phyloP scores from a whole-genome alignment of 164 flowering plant genomes.

The Vitis riparia region DNA sequence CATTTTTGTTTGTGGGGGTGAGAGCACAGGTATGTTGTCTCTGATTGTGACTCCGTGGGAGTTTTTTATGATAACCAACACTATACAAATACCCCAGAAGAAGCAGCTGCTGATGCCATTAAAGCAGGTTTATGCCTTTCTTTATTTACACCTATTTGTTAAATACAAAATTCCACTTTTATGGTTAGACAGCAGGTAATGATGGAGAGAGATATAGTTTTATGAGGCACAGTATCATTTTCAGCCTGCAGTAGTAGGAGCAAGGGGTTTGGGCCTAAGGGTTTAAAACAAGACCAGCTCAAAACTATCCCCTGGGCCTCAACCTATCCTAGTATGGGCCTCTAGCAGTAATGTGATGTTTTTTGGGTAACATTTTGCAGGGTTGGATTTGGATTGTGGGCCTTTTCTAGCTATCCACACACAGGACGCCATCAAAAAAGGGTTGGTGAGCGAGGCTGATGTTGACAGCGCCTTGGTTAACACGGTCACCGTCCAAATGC shows the following conservation, averaged over 20 bases:
- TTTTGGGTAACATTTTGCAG: conserved; percentile 28
- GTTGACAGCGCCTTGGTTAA: conserved; percentile 60
- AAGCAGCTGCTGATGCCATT: conserved; percentile 86
- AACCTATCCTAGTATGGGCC: too few species aligned
- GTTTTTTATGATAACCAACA: conserved; percentile 74
- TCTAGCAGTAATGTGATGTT: not conserved
- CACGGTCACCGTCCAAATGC: conserved; percentile 79
- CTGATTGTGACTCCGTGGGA: conserved; percentile 91
- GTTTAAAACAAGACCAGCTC: too few species aligned
- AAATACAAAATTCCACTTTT: not conserved
- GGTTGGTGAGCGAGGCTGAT: conserved; percentile 50
- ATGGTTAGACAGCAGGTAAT: too few species aligned
- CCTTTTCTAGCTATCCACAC: conserved; percentile 73
- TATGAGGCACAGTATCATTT: too few species aligned
- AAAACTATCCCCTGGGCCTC: too few species aligned
- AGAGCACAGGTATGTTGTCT: conserved; percentile 74
- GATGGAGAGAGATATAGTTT: too few species aligned
- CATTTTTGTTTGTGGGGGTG: not conserved
- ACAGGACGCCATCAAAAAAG: conserved; percentile 49
- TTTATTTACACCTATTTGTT: not conserved
- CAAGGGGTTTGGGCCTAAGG: too few species aligned
- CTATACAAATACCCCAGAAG: conserved; percentile 82
- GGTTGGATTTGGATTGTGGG: conserved; percentile 95
- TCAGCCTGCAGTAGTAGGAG: too few species aligned
- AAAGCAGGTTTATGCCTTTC: conserved; percentile 56